Conservation (phyloP, 2,329 filamentous ascomycete genomes). For the Gremmenia infestans region DNA sequence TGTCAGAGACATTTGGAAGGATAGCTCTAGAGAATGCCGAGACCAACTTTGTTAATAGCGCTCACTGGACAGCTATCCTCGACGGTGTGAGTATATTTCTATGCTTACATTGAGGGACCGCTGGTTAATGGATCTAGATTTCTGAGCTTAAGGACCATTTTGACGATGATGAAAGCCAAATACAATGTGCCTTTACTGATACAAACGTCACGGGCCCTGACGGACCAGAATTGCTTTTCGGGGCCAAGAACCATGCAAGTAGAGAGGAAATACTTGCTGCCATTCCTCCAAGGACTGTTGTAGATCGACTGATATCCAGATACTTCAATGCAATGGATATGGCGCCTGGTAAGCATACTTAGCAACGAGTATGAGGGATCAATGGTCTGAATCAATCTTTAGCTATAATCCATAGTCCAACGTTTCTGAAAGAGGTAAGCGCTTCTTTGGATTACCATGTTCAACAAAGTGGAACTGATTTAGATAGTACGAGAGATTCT, state of each 20-base stretch:
- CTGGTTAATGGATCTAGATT: constrained; percentile 36
- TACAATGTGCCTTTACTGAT: constrained; percentile 24
- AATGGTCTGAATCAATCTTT: not conserved
- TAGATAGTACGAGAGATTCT: constrained; percentile 24
- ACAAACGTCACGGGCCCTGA: not conserved
- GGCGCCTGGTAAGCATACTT: constrained; percentile 39
- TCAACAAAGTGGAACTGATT: not conserved
- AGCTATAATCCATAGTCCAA: constrained; percentile 48
- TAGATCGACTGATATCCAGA: constrained; percentile 45
- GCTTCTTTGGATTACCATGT: constrained; percentile 2
- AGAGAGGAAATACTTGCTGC: constrained; percentile 42
- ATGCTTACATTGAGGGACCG: not conserved
- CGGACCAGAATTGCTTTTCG: constrained; percentile 6
- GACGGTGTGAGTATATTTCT: constrained; percentile 43
- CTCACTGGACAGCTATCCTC: constrained; percentile 53
- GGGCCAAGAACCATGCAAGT: constrained; percentile 19
- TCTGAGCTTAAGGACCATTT: constrained; percentile 53
- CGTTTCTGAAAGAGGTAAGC: constrained; percentile 40
- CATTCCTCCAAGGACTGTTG: constrained; percentile 41
- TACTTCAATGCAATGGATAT: constrained; percentile 49
- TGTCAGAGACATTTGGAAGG: constrained; percentile 6
- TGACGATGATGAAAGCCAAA: constrained; percentile 31
- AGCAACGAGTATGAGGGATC: not conserved
- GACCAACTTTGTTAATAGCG: constrained; percentile 50
- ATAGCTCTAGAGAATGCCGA: constrained; percentile 22